Evolutionary conservation across 139 green algal genomes (phyloP).

Genomic region (Chlorokybus atmophyticus): DNA sequence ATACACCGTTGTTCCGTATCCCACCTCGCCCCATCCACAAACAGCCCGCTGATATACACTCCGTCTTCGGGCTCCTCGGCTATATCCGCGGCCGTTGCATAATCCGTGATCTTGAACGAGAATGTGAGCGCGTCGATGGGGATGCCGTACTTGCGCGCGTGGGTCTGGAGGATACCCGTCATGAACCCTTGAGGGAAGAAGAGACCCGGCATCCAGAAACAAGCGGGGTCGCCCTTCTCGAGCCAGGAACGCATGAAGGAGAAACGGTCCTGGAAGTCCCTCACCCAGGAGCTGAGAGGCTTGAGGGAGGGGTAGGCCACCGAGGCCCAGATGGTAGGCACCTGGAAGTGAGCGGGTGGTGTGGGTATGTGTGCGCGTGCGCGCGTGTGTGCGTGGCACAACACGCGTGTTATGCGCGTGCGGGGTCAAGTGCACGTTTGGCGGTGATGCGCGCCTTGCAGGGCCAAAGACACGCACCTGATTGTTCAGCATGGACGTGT

Average conservation of each 20-base stretch:
- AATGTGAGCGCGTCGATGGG: constrained; percentile 72
- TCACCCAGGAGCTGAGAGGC: constrained; percentile 58
- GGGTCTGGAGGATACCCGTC: constrained; percentile 68
- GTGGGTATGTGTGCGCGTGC: too few species aligned
- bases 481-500: constrained; percentile 55
- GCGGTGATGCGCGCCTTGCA: too few species aligned
- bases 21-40: constrained; percentile 61
- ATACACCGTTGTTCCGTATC: constrained; percentile 29
- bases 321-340: constrained; percentile 53
- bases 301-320: constrained; percentile 67
- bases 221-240: constrained; percentile 38
- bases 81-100: constrained; percentile 15
- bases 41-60: constrained; percentile 57
- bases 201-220: constrained; percentile 71
- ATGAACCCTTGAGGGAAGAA: constrained; percentile 83
- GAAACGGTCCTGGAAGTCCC: constrained; percentile 57
- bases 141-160: constrained; percentile 63
- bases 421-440: constrained; percentile 8
- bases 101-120: constrained; percentile 41
- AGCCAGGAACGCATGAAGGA: constrained; percentile 68
- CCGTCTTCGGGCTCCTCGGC: constrained; percentile 41
- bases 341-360: too few species aligned
- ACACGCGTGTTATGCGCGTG: too few species aligned
- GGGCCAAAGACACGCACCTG: too few species aligned
- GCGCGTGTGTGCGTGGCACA: too few species aligned